phyloP scores from a whole-genome alignment of 1,284 basidiomycete genomes.

The Nidula niveotomentosa region DNA sequence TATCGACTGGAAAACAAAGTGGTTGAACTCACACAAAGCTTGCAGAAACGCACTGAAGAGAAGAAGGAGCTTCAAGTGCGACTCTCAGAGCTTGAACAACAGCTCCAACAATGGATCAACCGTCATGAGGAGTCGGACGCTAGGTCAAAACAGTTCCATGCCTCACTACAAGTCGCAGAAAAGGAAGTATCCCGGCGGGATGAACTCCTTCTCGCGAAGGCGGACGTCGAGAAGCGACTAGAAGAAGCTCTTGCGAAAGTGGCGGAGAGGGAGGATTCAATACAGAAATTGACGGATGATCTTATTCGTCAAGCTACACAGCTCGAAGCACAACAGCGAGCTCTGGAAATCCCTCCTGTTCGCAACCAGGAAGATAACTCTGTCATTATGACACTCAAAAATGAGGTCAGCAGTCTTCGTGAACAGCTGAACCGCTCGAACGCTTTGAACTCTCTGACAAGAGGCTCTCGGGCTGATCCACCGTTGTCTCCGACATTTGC shows the following conservation, averaged over 20 bases:
- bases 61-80: slow-evolving; percentile 85
- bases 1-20: slow-evolving; percentile 99
- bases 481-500: slow-evolving; percentile 83
- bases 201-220: slow-evolving; percentile 76
- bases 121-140: slow-evolving; percentile 90
- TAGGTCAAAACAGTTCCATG: slow-evolving; percentile 74
- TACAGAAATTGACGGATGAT: slow-evolving; percentile 81
- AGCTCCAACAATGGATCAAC: slow-evolving; percentile 82
- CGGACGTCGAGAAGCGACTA: slow-evolving; percentile 80
- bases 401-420: slow-evolving; percentile 87
- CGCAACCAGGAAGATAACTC: slow-evolving; percentile 80
- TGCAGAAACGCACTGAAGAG: slow-evolving; percentile 91
- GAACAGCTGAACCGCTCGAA: slow-evolving; percentile 96
- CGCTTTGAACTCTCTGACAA: slow-evolving; percentile 83
- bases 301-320: slow-evolving; percentile 73
- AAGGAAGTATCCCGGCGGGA: slow-evolving; percentile 77
- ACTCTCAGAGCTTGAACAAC: slow-evolving; percentile 80
- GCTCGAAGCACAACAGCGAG: slow-evolving; percentile 79
- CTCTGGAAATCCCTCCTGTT: slow-evolving; percentile 57
- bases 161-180: slow-evolving; percentile 72
- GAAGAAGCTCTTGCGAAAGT: slow-evolving; percentile 78
- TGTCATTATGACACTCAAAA: slow-evolving; percentile 87
- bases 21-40: slow-evolving; percentile 95
- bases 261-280: slow-evolving; percentile 83
- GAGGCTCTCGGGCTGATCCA: slow-evolving; percentile 66